These are phyloP conservation scores for Polysphondylium violaceum DNA, from an alignment of 78 protist genomes.

Conservation along the genomic window DNA sequence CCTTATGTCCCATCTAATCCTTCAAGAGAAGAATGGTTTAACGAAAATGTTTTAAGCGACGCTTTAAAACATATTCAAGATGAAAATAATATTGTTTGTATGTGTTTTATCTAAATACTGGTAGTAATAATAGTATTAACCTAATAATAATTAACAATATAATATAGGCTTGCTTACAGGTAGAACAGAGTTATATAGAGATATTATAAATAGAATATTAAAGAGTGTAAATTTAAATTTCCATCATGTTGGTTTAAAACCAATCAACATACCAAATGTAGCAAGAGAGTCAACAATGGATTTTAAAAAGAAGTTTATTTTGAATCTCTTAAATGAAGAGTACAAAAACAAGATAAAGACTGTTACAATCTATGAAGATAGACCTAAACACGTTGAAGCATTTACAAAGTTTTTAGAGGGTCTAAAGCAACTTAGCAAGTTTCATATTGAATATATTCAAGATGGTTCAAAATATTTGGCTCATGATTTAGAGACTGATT, in stretches of 20 bases:
- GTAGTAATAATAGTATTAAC: background rate
- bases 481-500: background rate
- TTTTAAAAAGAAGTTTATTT: conserved; percentile 31
- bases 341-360: background rate
- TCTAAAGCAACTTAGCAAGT: background rate
- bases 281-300: conserved; percentile 32
- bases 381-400: conserved; percentile 33
- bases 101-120: background rate
- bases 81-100: conserved; percentile 13
- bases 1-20: conserved; percentile 59
- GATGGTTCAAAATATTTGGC: conserved; percentile 40
- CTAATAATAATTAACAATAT: background rate
- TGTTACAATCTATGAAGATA: conserved; percentile 38
- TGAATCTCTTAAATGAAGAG: background rate
- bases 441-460: background rate
- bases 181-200: conserved; percentile 36
- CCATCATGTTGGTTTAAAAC: conserved; percentile 60
- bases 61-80: background rate
- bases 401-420: background rate
- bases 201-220: conserved; percentile 58
- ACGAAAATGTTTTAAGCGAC: conserved; percentile 10
- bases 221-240: background rate
- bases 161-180: conserved; percentile 47
- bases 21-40: conserved; percentile 34
- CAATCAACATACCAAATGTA: background rate